These are phyloP conservation scores for Erythrobasidium hasegawianum DNA, from an alignment of 1,284 basidiomycete genomes.

Conservation along the genomic window DNA sequence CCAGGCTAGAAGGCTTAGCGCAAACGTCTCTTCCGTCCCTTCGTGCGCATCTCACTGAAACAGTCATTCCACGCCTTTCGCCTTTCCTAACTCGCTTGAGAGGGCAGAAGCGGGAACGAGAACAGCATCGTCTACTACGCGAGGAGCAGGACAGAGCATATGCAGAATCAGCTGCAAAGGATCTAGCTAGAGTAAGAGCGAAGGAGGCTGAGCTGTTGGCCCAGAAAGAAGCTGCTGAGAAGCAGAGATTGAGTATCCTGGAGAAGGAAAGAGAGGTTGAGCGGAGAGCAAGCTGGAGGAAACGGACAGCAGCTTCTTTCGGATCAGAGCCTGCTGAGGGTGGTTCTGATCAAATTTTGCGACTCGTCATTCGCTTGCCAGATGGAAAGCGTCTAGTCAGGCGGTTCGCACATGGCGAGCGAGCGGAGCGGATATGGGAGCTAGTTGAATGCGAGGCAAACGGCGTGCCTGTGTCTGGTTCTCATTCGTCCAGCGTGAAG, in stretches of 20 bases:
- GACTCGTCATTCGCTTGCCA: slow-evolving; percentile 66
- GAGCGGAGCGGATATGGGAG: slow-evolving; percentile 63
- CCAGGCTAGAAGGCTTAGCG: slow-evolving; percentile 71
- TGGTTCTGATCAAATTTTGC: slow-evolving; percentile 51
- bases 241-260: slow-evolving; percentile 47
- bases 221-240: slow-evolving; percentile 42
- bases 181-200: slow-evolving; percentile 61
- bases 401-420: slow-evolving; percentile 56
- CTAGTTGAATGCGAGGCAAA: slow-evolving; percentile 57
- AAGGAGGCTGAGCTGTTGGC: slow-evolving; percentile 36
- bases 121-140: slow-evolving; percentile 65
- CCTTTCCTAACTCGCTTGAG: slow-evolving; percentile 67
- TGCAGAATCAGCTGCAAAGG: slow-evolving; percentile 61
- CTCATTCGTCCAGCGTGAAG: no score
- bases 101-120: slow-evolving; percentile 54
- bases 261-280: slow-evolving; percentile 52
- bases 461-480: no score
- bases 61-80: slow-evolving; percentile 70
- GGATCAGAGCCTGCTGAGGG: slow-evolving; percentile 50
- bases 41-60: slow-evolving; percentile 61
- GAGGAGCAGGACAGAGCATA: slow-evolving; percentile 80
- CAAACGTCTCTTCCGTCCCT: slow-evolving; percentile 60
- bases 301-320: slow-evolving; percentile 53
- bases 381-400: slow-evolving; percentile 61
- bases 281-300: slow-evolving; percentile 45